A percentile compares a stretch with the other conserved stretches of the same genome.
Evolutionary conservation across 2,329 filamentous ascomycete genomes (phyloP).

Genomic region (Pleoardoris graminearum): DNA sequence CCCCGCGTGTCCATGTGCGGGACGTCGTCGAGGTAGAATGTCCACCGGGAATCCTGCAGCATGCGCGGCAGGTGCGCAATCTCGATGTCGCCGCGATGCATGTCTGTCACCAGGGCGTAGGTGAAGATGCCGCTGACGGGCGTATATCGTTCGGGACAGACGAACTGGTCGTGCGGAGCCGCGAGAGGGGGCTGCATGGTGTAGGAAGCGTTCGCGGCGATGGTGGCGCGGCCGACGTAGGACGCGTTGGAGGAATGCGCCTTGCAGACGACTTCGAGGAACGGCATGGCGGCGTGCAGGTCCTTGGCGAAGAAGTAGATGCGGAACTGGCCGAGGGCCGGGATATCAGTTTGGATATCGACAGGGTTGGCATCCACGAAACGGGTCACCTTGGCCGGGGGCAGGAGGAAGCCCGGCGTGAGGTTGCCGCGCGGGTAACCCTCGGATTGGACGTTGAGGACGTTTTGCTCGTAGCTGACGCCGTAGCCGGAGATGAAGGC

Average conservation of each 20-base stretch:
- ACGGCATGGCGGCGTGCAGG: constrained; percentile 57
- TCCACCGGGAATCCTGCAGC: constrained; percentile 69
- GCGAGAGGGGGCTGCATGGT: constrained; percentile 59
- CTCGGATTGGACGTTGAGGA: constrained; percentile 63
- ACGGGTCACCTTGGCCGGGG: constrained; percentile 71
- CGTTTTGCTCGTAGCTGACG: constrained; percentile 67
- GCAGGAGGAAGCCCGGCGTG: constrained; percentile 53
- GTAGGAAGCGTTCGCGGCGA: constrained; percentile 65
- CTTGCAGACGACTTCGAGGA: constrained; percentile 63
- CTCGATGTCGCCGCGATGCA: constrained; percentile 66
- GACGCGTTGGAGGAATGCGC: constrained; percentile 57
- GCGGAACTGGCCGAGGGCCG: constrained; percentile 75
- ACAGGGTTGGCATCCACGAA: constrained; percentile 79
- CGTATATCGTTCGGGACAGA: constrained; percentile 70
- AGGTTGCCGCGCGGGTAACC: constrained; percentile 52
- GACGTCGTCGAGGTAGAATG: constrained; percentile 71
- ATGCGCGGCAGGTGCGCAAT: constrained; percentile 65
- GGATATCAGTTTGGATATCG: constrained; percentile 76
- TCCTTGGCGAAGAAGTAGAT: constrained; percentile 72
- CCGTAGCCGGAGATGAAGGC: constrained; percentile 75
- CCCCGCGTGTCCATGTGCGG: constrained; percentile 59
- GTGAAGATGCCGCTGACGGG: constrained; percentile 70
- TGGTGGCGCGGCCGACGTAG: constrained; percentile 63
- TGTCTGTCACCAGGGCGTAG: constrained; percentile 65
- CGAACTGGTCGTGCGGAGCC: constrained; percentile 66